phyloP scores from a whole-genome alignment of 352 stramenopile genomes.

The Pythium volutum region DNA sequence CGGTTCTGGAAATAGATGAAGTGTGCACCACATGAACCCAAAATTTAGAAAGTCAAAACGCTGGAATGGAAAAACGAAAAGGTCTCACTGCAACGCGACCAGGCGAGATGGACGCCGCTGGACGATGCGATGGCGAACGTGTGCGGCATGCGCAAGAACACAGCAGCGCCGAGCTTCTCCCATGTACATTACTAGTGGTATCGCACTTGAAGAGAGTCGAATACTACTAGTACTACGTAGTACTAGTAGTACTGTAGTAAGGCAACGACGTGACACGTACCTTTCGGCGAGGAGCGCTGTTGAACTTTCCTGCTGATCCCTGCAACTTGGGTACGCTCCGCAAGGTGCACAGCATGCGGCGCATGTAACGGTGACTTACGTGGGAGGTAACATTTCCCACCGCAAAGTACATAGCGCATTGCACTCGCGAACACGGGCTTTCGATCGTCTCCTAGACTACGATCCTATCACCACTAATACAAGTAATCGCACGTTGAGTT shows the following conservation, averaged over 20 bases:
- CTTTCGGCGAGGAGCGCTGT: neutral
- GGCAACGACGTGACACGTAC: no score
- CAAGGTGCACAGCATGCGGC: neutral
- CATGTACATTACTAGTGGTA: no score
- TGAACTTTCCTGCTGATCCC: neutral
- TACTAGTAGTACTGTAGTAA: no score
- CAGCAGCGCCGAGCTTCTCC: no score
- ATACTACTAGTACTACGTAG: no score
- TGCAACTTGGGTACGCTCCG: no score
- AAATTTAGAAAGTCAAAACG: neutral
- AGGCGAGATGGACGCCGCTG: neutral
- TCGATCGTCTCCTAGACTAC: neutral
- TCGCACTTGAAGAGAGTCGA: no score
- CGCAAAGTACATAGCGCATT: neutral
- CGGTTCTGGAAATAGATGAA: neutral
- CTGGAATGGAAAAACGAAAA: neutral
- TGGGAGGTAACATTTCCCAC: neutral
- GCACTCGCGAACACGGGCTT: neutral
- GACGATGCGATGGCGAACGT: no score
- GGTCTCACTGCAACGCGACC: neutral
- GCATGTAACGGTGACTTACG: neutral
- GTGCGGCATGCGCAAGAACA: no score
- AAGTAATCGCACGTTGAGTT: neutral
- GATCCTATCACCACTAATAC: neutral
- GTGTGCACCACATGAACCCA: conserved; percentile 4